These are phyloP conservation scores for Cucumis hystrix DNA, from an alignment of 306 rosid genomes.

Conservation along the genomic window DNA sequence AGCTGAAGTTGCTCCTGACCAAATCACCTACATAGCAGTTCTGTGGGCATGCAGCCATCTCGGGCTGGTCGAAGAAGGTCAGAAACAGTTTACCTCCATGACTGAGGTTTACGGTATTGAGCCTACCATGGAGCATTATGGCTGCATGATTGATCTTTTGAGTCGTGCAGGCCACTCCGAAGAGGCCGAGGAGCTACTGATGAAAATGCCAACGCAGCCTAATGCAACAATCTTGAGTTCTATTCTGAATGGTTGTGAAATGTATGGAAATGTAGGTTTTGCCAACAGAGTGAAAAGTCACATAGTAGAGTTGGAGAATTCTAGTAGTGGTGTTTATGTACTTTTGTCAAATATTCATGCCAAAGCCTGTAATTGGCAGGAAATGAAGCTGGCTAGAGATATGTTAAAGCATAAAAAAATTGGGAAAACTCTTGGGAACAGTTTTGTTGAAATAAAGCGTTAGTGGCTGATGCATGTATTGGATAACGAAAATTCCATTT, in stretches of 20 bases:
- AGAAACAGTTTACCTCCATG: slow-evolving; percentile 43
- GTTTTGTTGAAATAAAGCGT: slow-evolving; percentile 43
- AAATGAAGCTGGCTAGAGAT: slow-evolving; percentile 43
- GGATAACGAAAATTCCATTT: neutral
- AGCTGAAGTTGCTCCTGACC: slow-evolving; percentile 35
- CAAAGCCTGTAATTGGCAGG: slow-evolving; percentile 55
- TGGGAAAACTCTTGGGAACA: slow-evolving; percentile 47
- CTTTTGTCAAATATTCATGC: slow-evolving; percentile 73
- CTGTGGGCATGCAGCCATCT: slow-evolving; percentile 56
- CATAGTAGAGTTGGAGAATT: slow-evolving; percentile 31
- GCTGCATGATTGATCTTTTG: slow-evolving; percentile 71
- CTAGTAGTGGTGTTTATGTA: slow-evolving; percentile 46
- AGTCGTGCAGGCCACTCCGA: slow-evolving; percentile 52
- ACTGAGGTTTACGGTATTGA: slow-evolving; percentile 25
- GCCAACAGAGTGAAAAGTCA: slow-evolving; percentile 33
- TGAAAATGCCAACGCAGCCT: slow-evolving; percentile 37
- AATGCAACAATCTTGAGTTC: slow-evolving; percentile 53
- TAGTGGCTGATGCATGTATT: neutral
- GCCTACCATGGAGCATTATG: slow-evolving; percentile 65
- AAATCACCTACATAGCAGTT: slow-evolving; percentile 52
- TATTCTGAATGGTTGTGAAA: slow-evolving; percentile 66
- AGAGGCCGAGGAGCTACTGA: slow-evolving; percentile 45
- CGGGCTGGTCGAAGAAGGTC: slow-evolving; percentile 53
- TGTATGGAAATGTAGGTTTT: slow-evolving; percentile 46
- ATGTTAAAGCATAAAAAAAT: slow-evolving; percentile 31